Base-by-base conservation (phyloP, 495 filamentous ascomycete genomes). In the Neurospora pannonica region DNA sequence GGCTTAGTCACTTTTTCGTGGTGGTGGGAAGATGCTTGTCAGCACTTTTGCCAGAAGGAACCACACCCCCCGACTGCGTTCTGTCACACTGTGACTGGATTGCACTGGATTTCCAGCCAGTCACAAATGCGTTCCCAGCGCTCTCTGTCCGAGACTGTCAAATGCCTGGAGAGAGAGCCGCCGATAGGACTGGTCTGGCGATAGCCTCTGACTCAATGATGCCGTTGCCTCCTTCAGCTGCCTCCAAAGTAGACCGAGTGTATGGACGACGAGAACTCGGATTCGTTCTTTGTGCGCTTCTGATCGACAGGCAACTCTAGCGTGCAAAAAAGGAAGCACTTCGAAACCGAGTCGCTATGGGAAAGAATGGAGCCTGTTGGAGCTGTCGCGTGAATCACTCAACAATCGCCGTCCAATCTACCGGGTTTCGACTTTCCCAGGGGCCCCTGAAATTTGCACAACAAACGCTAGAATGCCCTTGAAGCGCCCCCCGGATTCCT, bases 401-500 rank as follows among this genome's bases (percentile, higher is more conserved):
- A 76, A 74, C 75, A 76, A 67, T 71, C 71, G 48, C 54, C 67
- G 72, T 74, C 74, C 74, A 74, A 67, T 67, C 54, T 67, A 67
- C 54, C 54, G 43, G 72, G 73, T 38, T 71, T 74, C 73, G 70
- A 67, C 72, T 67, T 72, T 43, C 70, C 42, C 67, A 38, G 46
- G 21, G 36, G 70, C 40, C 72, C 37, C 54, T n/a, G 74, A 78
- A 78, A 75, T 75, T 78, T 79, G 75, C 74, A 71, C 74, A 67
- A 34, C 54, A 42, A 73, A 38, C 71, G 73, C 78, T 67, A 67
- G 28, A 67, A 34, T 67, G 54, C 54, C 54, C 54, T 67, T 67
- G 69, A 77, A 72, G 74, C 60, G 69, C 71, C 77, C 54, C 74
- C 79, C 78, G 75, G 76, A 72, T 78, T 77, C 24, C 71, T 71